Conservation (phyloP, 441 rosid species). For the Mallotus repandus region DNA sequence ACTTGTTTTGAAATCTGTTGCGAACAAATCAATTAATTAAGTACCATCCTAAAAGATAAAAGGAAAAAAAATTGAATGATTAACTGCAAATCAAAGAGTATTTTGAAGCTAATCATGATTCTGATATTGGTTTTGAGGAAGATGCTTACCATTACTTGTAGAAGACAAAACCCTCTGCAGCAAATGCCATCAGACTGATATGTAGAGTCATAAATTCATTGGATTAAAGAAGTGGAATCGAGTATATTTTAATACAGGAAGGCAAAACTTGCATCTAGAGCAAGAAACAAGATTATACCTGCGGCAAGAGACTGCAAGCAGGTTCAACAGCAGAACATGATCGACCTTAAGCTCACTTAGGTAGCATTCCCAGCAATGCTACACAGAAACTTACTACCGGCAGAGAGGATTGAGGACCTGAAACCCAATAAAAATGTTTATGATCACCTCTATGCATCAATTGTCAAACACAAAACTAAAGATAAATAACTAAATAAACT, state of each 20-base stretch:
- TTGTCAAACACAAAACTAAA: constrained; percentile 9
- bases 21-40: background rate
- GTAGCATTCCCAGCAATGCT: constrained; percentile 56
- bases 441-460: constrained; percentile 13
- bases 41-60: background rate
- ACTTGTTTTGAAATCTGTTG: constrained; percentile 63
- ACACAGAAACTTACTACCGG: constrained; percentile 39
- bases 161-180: background rate
- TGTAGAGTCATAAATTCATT: background rate
- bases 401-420: constrained; percentile 65
- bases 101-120: too few species aligned
- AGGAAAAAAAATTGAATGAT: too few species aligned
- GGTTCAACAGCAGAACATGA: constrained; percentile 72
- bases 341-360: constrained; percentile 39
- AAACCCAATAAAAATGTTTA: constrained; percentile 22
- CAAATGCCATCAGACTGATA: background rate
- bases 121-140: too few species aligned
- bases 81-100: background rate
- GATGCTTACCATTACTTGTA: background rate
- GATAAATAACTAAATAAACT: background rate
- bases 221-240: background rate
- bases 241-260: constrained; percentile 6
- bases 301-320: constrained; percentile 59
- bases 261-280: background rate
- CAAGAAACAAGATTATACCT: constrained; percentile 40